A percentile compares a stretch with the other conserved stretches of the same genome.
Evolutionary conservation across 805 yeast genomes (phyloP).

Genomic region (Nakazawaea holstii): DNA sequence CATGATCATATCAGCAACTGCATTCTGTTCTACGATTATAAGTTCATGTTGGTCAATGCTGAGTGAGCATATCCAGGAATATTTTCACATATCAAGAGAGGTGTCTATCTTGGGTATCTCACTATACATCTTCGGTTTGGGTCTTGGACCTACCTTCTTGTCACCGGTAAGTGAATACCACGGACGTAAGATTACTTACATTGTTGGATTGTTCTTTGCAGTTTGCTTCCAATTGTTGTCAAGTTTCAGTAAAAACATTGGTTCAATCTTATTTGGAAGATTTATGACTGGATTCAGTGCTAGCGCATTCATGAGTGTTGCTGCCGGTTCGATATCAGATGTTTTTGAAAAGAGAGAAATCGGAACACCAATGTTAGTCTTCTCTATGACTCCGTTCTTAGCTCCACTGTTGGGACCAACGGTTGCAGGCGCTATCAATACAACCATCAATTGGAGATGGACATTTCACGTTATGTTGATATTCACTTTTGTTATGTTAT

Average conservation of each 20-base stretch:
- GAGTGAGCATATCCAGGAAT: slow-evolving; percentile 39
- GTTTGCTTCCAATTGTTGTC: slow-evolving; percentile 48
- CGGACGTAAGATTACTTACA: slow-evolving; percentile 52
- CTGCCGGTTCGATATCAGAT: slow-evolving; percentile 76
- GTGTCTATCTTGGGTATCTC: slow-evolving; percentile 56
- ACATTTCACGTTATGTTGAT: slow-evolving; percentile 58
- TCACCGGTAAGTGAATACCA: slow-evolving; percentile 57
- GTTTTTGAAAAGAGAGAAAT: slow-evolving; percentile 56
- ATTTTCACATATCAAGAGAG: slow-evolving; percentile 50
- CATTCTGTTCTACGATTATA: slow-evolving; percentile 60
- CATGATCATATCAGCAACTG: slow-evolving; percentile 43
- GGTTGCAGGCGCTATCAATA: slow-evolving; percentile 54
- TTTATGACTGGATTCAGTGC: slow-evolving; percentile 70
- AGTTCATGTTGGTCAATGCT: slow-evolving; percentile 68
- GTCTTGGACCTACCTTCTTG: slow-evolving; percentile 54
- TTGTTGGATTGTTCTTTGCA: slow-evolving; percentile 39
- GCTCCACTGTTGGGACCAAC: slow-evolving; percentile 74
- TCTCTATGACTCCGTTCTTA: slow-evolving; percentile 55
- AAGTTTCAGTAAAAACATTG: slow-evolving; percentile 52
- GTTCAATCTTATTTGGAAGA: slow-evolving; percentile 60
- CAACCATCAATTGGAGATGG: slow-evolving; percentile 63
- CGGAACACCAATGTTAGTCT: slow-evolving; percentile 65
- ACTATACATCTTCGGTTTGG: slow-evolving; percentile 56
- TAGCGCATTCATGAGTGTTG: slow-evolving; percentile 68
- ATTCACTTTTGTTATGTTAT: slow-evolving; percentile 33